A percentile compares a stretch with the other conserved stretches of the same genome.
phyloP scores from a whole-genome alignment of 805 yeast species.

The Kazachstania psychrophila region DNA sequence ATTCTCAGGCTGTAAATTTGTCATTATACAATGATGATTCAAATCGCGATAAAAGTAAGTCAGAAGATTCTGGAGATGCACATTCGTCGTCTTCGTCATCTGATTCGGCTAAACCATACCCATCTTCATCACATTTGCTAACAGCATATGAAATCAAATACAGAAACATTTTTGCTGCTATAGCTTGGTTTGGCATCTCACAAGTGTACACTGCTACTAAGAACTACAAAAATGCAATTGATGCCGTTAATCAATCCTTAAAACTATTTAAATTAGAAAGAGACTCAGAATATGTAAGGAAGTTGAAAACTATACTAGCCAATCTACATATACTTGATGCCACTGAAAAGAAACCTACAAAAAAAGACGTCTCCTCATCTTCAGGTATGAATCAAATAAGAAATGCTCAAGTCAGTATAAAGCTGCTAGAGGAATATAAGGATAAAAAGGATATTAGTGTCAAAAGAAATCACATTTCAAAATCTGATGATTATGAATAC shows the following conservation, averaged over 20 bases:
- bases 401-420: not conserved
- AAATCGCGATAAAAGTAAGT: not conserved
- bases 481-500: no score
- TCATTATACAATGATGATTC: slow-evolving; percentile 15
- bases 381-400: not conserved
- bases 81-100: not conserved
- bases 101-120: not conserved
- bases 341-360: slow-evolving; percentile 1
- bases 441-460: no score
- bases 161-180: slow-evolving; percentile 16
- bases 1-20: slow-evolving; percentile 49
- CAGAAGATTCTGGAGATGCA: not conserved
- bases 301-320: slow-evolving; percentile 5
- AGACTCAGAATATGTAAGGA: not conserved
- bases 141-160: slow-evolving; percentile 5
- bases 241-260: slow-evolving; percentile 15
- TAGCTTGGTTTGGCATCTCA: slow-evolving; percentile 25
- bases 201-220: slow-evolving; percentile 18
- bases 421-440: no score
- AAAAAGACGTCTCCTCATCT: not conserved
- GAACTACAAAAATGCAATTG: slow-evolving; percentile 14
- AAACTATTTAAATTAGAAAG: slow-evolving; percentile 13
- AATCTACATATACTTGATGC: slow-evolving; percentile 4
- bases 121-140: slow-evolving; percentile 1
- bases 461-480: no score